Evolutionary conservation across 1,139 yeast genomes (phyloP), one percentile per base, ranked within the genome.

Genomic region (Yamadazyma siamensis): DNA sequence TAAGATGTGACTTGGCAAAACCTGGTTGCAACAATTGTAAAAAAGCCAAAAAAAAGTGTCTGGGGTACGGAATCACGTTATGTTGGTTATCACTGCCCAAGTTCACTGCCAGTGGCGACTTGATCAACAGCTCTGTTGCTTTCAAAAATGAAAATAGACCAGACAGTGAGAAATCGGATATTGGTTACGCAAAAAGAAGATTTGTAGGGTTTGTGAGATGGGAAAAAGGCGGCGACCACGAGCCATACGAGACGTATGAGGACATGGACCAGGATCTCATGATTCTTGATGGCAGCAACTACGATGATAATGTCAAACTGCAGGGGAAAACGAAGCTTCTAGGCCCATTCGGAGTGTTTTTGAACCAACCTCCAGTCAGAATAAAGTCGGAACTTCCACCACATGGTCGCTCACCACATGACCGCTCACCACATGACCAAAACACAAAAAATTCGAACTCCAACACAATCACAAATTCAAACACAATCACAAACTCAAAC

Each of bases 321-420:
- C 60, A 59, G 18, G 64, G 65, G 3, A 69, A 71, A 35, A 80
- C 94, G 0, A 71, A 75, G 56, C 52, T 75, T 10, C 57, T 74
- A 31, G 95, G 95, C 0, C 94, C 94, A 8, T 88, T 87, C 61
- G 95, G 95, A 1, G 94, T 85, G 1, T 86, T 88, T 47, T 43
- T 41, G 9, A 17, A 27, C 4, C 16, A 26, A 18, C 13, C 14
- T 6, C 6, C 11, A 7, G 13, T 8, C 8, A 7, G 15, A 6
- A 8, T 13, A 22, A 12, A 5, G 6, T 10, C 13, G 11, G n/a
- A n/a, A n/a, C n/a, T n/a, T n/a, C n/a, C n/a, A n/a, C n/a, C n/a
- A n/a, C n/a, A n/a, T n/a, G n/a, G n/a, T n/a, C n/a, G n/a, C n/a
- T n/a, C n/a, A n/a, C n/a, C n/a, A n/a, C n/a, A n/a, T n/a, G n/a